phyloP scores from a whole-genome alignment of 108 stramenopile genomes.

The Skeletonema potamos region DNA sequence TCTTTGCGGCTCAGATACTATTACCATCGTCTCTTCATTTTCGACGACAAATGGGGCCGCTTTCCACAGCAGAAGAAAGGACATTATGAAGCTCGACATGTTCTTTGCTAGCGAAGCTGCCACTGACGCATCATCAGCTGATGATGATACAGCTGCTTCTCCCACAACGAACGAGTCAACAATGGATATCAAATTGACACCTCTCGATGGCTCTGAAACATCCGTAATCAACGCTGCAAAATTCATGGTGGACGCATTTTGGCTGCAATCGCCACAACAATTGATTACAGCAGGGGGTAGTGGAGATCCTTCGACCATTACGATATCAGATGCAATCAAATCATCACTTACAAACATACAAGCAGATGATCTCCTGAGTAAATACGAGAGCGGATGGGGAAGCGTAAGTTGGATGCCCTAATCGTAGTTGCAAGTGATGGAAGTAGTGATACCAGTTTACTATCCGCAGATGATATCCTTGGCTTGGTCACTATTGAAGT shows the following conservation, averaged over 20 bases:
- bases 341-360: constrained; percentile 43
- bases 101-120: not conserved
- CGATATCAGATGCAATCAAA: constrained; percentile 24
- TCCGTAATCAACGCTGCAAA: constrained; percentile 44
- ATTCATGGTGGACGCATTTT: constrained; percentile 66
- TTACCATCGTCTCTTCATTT: not conserved
- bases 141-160: not conserved
- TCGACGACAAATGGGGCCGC: not conserved
- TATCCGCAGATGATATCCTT: constrained; percentile 26
- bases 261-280: constrained; percentile 53
- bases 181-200: constrained; percentile 8
- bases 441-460: not conserved
- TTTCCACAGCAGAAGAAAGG: not conserved
- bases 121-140: not conserved
- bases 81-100: not conserved
- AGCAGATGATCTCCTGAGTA: constrained; percentile 50
- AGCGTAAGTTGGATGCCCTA: constrained; percentile 44
- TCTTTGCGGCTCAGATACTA: not conserved
- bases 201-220: constrained; percentile 16
- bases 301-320: not conserved
- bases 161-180: not conserved
- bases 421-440: constrained; percentile 41
- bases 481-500: constrained; percentile 62
- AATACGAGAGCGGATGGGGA: constrained; percentile 69
- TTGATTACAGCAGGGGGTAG: constrained; percentile 12